Evolutionary conservation across 169 alveolate species (phyloP), one percentile per base, ranked within the genome.

Genomic region (Plasmodium inui): DNA sequence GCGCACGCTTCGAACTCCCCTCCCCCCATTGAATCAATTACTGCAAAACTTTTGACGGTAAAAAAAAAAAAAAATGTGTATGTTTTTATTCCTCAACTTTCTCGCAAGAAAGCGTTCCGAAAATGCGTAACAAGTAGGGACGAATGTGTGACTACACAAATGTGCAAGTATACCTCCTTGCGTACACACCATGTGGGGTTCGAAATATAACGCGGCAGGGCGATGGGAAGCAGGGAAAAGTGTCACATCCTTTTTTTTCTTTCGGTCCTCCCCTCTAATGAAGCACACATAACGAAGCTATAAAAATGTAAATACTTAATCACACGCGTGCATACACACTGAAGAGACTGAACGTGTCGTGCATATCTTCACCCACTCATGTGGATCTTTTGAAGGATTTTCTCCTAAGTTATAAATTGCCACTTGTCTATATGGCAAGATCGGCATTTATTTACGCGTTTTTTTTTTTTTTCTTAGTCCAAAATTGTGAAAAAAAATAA

Each of bases 301-400:
- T 67, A 67, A 67, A 67, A 67, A 67, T 67, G 76, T 28, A 67
- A 67, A 67, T n/a, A 61, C 26, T 61, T 61, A 67, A 67, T 67
- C 12, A 26, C n/a, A 19, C 39, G 37, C 17, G 37, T 67, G 37
- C 37, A 67, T 67, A 67, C 76, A 67, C 37, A 6, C 4, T 26
- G 76, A 26, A 8, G 76, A 0, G 30, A 67, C 37, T 28, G 76
- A 17, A 5, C n/a, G 76, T 3, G 39, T 26, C 10, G 32, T 67
- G 41, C 34, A 67, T 26, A 67, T 67, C 37, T 67, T 67, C 37
- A 26, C 6, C 37, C 37, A 1, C 61, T 50, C 76, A 67, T 26
- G 76, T 67, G 30, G 76, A 67, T 28, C 76, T 67, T 67, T 67
- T 19, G 14, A 67, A 67, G 76, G 14, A 67, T 67, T 67, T 67